Evolutionary conservation across 73 alveolate genomes (phyloP).

Genomic region (Paramecium octaurelia): DNA sequence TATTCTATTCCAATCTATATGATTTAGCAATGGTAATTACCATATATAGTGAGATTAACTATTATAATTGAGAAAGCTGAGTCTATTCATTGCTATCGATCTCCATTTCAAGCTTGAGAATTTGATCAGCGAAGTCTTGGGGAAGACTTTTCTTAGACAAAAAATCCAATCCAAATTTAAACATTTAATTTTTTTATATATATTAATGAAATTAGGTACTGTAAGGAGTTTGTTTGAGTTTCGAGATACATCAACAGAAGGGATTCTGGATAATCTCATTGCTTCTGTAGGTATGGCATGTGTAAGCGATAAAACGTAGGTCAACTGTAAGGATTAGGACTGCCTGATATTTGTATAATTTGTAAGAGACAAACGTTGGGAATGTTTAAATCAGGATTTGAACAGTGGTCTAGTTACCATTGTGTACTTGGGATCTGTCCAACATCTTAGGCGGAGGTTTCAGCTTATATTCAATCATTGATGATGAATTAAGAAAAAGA

Average conservation of each 20-base stretch:
- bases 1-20: slow-evolving; percentile 49
- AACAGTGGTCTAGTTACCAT: neutral
- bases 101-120: neutral
- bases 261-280: neutral
- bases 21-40: neutral
- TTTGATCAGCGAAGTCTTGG: neutral
- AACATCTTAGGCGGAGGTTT: slow-evolving; percentile 14
- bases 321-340: neutral
- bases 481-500: slow-evolving; percentile 18
- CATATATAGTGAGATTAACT: neutral
- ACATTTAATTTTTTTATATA: neutral
- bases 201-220: neutral
- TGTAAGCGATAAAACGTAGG: neutral
- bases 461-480: neutral
- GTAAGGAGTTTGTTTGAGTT: neutral
- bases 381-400: neutral
- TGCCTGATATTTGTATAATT: slow-evolving; percentile 19
- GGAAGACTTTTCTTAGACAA: neutral
- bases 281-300: neutral
- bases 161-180: neutral
- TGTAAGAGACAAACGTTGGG: neutral
- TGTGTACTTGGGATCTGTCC: slow-evolving; percentile 27
- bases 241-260: neutral
- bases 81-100: neutral
- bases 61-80: neutral